Conservation (phyloP, 179 eudicot species). For the Silene noctiflora region DNA sequence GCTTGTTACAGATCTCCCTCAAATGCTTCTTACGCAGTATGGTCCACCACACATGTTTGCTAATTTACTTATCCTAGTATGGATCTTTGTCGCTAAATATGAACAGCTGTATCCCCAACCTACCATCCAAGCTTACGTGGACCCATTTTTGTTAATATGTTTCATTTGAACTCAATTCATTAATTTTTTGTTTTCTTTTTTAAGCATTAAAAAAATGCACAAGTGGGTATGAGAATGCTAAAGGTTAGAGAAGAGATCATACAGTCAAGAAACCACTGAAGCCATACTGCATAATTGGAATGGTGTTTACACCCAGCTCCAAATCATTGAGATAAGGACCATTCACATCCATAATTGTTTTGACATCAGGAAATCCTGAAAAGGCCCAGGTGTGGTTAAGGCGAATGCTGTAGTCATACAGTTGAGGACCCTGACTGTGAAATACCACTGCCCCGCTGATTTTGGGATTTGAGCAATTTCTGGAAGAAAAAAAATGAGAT, state of each 20-base stretch:
- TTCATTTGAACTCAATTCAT: too few species aligned
- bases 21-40: too few species aligned
- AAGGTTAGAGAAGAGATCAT: constrained; percentile 40
- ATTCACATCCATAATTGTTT: constrained; percentile 82
- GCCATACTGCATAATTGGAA: constrained; percentile 92
- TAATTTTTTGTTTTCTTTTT: too few species aligned
- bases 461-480: constrained; percentile 78
- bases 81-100: too few species aligned
- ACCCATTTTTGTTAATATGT: too few species aligned
- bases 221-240: constrained; percentile 1
- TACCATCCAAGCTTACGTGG: too few species aligned
- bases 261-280: constrained; percentile 96
- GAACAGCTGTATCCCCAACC: too few species aligned
- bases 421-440: constrained; percentile 91
- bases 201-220: neutral
- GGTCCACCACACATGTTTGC: too few species aligned
- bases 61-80: too few species aligned
- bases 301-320: constrained; percentile 70
- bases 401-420: constrained; percentile 94
- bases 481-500: constrained; percentile 27
- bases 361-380: constrained; percentile 95
- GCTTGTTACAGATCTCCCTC: too few species aligned
- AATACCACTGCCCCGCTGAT: constrained; percentile 94
- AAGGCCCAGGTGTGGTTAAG: constrained; percentile 99
- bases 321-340: constrained; percentile 96